These are phyloP conservation scores for Voacanga thouarsii DNA, from an alignment of 257 asterid species.

Conservation along the genomic window DNA sequence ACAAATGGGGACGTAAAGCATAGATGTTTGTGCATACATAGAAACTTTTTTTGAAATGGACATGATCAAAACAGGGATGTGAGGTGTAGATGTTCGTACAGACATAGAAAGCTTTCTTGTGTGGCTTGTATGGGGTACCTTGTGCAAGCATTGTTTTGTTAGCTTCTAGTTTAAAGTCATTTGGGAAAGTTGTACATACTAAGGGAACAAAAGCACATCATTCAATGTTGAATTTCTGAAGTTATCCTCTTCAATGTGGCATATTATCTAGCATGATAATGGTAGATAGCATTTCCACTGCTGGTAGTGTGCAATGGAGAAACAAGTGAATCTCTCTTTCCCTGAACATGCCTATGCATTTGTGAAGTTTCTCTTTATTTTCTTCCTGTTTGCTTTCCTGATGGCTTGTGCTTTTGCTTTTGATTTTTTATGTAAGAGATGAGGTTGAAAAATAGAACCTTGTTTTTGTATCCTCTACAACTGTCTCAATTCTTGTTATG, in stretches of 20 bases:
- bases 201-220: not conserved
- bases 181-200: not conserved
- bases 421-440: not conserved
- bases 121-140: not conserved
- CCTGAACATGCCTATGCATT: not conserved
- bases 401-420: conserved; percentile 9
- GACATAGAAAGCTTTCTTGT: not conserved
- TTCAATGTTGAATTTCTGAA: not conserved
- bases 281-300: not conserved
- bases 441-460: not conserved
- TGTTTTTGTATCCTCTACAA: not conserved
- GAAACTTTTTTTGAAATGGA: not conserved
- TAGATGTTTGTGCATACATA: not conserved
- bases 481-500: not conserved
- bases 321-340: not conserved
- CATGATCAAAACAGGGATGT: not conserved
- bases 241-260: not conserved
- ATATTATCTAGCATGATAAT: not conserved
- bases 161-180: not conserved
- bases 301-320: too few relatives aligned
- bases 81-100: not conserved
- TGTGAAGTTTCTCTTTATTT: not conserved
- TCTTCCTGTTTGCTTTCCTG: conserved; percentile 17
- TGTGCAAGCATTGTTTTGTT: not conserved
- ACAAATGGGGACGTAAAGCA: not conserved